Conservation (phyloP, 1,284 basidiomycete genomes). For the Garcileccinum viscosum region DNA sequence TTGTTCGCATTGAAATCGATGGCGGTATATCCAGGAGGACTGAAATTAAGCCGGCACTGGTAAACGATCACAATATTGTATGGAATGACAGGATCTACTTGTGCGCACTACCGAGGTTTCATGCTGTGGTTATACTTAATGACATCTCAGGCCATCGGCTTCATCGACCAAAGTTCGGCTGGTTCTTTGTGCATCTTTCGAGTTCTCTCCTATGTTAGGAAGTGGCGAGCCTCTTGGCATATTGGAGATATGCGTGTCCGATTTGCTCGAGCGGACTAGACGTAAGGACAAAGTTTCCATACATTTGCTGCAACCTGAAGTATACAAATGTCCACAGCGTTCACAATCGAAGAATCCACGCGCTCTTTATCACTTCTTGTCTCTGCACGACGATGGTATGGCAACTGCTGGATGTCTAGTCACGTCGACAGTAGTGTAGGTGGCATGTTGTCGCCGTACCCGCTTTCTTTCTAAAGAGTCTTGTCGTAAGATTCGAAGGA, state of each 20-base stretch:
- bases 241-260: background rate
- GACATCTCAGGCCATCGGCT: constrained; percentile 10
- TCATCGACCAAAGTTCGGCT: background rate
- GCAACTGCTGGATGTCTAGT: background rate
- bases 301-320: too few relatives aligned
- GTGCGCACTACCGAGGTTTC: background rate
- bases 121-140: background rate
- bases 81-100: constrained; percentile 15
- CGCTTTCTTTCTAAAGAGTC: background rate
- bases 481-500: background rate
- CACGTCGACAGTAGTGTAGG: background rate
- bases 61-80: constrained; percentile 2
- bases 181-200: constrained; percentile 20
- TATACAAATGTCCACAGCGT: background rate
- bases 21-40: constrained; percentile 2
- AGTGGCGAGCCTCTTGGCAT: constrained; percentile 11
- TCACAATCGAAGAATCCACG: background rate
- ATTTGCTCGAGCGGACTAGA: constrained; percentile 5
- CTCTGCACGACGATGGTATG: background rate
- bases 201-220: constrained; percentile 18
- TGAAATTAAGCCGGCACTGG: background rate
- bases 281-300: background rate
- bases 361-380: background rate
- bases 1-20: background rate
- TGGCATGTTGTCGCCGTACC: background rate